Evolutionary conservation across 148 eudicot species (phyloP).

Genomic region (Vaccinium darrowii): DNA sequence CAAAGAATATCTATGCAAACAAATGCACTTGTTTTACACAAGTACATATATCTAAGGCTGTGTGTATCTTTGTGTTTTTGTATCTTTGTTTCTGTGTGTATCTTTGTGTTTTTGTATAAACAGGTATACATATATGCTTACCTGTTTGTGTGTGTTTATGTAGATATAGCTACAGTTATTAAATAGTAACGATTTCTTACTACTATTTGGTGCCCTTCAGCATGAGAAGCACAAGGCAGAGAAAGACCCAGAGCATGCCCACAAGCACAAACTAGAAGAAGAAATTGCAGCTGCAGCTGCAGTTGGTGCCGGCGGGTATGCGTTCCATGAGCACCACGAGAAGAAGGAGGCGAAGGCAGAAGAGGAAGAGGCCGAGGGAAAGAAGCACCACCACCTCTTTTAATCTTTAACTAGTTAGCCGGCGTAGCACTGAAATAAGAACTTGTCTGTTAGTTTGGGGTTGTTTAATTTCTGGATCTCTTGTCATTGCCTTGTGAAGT

Average conservation of each 20-base stretch:
- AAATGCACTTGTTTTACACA: too few species aligned
- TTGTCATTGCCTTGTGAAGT: not conserved
- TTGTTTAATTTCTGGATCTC: not conserved
- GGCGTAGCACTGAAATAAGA: not conserved
- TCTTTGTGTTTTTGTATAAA: too few species aligned
- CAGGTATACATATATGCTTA: too few species aligned
- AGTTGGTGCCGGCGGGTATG: conserved; percentile 48
- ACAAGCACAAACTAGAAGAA: conserved; percentile 53
- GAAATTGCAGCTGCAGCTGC: conserved; percentile 51
- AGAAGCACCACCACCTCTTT: conserved; percentile 36
- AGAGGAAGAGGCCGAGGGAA: conserved; percentile 43
- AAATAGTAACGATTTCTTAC: not conserved
- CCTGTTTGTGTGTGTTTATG: too few species aligned
- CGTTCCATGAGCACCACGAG: conserved; percentile 57
- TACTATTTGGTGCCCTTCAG: conserved; percentile 13
- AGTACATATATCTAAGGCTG: too few species aligned
- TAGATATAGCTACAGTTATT: too few species aligned
- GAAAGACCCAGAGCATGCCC: conserved; percentile 64
- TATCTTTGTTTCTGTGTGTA: too few species aligned
- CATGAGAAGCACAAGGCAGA: conserved; percentile 55
- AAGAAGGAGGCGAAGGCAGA: conserved; percentile 54
- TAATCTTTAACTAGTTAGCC: not conserved
- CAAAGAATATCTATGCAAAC: too few species aligned
- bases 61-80: too few species aligned
- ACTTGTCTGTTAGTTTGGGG: not conserved